Evolutionary conservation across 202 grass and related monocot species (phyloP).

Genomic region (Zizania palustris): DNA sequence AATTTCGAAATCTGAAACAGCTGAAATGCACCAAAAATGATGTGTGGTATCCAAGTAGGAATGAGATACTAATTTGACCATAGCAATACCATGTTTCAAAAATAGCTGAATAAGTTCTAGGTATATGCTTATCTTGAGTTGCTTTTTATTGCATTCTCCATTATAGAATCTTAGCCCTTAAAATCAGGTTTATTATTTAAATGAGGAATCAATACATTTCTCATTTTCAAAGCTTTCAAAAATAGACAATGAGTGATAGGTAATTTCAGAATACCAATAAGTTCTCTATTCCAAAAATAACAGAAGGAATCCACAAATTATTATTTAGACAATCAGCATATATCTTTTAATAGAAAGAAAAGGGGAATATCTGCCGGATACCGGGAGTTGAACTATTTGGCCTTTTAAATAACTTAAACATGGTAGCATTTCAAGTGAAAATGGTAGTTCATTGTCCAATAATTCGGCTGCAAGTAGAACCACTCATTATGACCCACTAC

Average conservation of each 20-base stretch:
- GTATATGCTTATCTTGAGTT: conserved; percentile 34
- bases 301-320: conserved; percentile 10
- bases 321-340: background rate
- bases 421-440: background rate
- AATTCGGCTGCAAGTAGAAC: conserved; percentile 13
- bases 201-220: conserved; percentile 22
- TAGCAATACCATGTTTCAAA: conserved; percentile 22
- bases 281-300: background rate
- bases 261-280: background rate
- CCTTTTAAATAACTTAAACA: background rate
- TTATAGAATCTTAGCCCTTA: conserved; percentile 31
- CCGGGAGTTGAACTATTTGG: background rate
- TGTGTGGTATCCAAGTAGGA: conserved; percentile 12
- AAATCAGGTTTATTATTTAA: conserved; percentile 11
- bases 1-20: conserved; percentile 25
- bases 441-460: background rate
- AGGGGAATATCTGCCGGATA: background rate
- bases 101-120: conserved; percentile 37
- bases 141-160: conserved; percentile 18
- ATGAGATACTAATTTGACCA: conserved; percentile 46
- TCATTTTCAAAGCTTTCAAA: conserved; percentile 1
- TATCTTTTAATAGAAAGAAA: conserved; percentile 9
- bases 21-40: background rate
- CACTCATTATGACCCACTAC: conserved; percentile 38
- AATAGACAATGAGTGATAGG: conserved; percentile 5